Base-by-base conservation (phyloP, 1,284 basidiomycete genomes). In the Leccinum subfulvum region DNA sequence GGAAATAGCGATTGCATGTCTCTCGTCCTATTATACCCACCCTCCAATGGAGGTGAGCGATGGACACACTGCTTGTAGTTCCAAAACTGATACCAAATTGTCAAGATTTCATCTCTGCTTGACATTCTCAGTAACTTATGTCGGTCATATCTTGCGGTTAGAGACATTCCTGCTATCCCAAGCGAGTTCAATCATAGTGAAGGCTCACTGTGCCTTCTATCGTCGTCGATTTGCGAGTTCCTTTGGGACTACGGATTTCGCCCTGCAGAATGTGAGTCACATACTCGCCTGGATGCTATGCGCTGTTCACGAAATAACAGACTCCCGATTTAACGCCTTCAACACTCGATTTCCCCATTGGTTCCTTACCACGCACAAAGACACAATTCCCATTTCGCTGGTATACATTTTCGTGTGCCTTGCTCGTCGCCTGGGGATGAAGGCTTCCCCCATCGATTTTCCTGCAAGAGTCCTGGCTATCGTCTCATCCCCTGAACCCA, bases 351-450 rank as follows among this genome's bases (percentile, higher is more conserved):
- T 88, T 62, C 85, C 87, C 3, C 86, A 88, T 66, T 70, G 75
- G 60, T 85, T 87, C 66, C 76, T 89, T n/a, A 78, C 75, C 3
- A 78, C 75, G 8, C 74, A 78, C 67, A 83, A 77, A 61, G 72
- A 71, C 10, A 82, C 84, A 0, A 80, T 88, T 56, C 87, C 88
- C 0, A 81, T 90, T 61, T 85, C 85, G 3, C 76, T 89, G 33
- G 82, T 83, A 53, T 86, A 83, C 71, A 70, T 86, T 30, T 89
- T 88, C 65, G 80, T 85, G 7, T 79, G 80, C 4, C 75, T 90
- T 53, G 79, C 79, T 9, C 77, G 79, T 14, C 78, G 83, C 21
- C 73, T 89, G 0, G 83, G 81, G 28, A 75, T 89, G 16, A 64
- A 69, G 8, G 84, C 85, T 0, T 79, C 77, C 11, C 83, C 87